A percentile compares a stretch with the other conserved stretches of the same genome.
These are phyloP conservation scores for Clavaria fumosa DNA, from an alignment of 768 basidiomycete species.

Conservation along the genomic window DNA sequence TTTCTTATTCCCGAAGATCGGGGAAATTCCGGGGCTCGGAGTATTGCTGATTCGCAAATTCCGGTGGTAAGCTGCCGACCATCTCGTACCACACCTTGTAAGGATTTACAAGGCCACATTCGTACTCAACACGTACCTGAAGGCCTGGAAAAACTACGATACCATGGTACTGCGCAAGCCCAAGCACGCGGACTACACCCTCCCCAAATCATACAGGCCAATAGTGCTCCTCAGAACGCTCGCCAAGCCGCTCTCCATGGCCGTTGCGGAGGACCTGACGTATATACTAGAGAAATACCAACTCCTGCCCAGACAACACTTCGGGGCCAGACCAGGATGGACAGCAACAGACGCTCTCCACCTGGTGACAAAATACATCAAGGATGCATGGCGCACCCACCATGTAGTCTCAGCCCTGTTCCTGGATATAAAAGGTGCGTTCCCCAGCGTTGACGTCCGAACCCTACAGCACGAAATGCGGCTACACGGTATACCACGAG, in stretches of 20 bases:
- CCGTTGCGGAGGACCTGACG: slow-evolving; percentile 7
- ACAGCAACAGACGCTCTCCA: slow-evolving; percentile 20
- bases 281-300: not conserved
- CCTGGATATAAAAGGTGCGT: slow-evolving; percentile 25
- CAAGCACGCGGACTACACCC: slow-evolving; percentile 19
- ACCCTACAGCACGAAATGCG: slow-evolving; percentile 16
- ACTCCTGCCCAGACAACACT: not conserved
- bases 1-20: too few relatives aligned
- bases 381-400: slow-evolving; percentile 21
- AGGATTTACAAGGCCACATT: slow-evolving; percentile 17
- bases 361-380: slow-evolving; percentile 18
- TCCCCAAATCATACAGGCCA: slow-evolving; percentile 19
- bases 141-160: slow-evolving; percentile 14
- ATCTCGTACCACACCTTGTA: slow-evolving; percentile 15
- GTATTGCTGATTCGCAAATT: too few relatives aligned
- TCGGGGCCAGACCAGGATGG: slow-evolving; percentile 2
- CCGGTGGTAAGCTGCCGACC: too few relatives aligned
- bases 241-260: not conserved
- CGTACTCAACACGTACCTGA: slow-evolving; percentile 12
- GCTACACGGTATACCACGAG: slow-evolving; percentile 12
- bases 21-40: too few relatives aligned
- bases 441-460: slow-evolving; percentile 17
- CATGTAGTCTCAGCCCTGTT: slow-evolving; percentile 19
- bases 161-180: slow-evolving; percentile 22
- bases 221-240: slow-evolving; percentile 14